phyloP scores from a whole-genome alignment of 2,329 filamentous ascomycete genomes.

The Graphilbum sp. region DNA sequence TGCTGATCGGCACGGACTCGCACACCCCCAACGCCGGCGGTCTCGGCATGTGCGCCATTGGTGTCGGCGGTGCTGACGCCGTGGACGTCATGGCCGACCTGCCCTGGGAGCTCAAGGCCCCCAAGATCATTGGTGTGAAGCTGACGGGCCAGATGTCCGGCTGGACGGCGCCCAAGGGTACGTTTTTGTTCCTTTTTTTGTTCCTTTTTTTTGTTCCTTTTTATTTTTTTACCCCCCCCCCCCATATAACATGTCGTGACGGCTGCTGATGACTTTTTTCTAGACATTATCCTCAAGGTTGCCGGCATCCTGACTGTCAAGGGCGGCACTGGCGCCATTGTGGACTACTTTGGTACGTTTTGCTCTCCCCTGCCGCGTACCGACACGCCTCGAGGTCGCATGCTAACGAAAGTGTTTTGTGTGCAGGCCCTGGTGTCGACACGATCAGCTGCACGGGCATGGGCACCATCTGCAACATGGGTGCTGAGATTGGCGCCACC shows the following conservation, averaged over 20 bases:
- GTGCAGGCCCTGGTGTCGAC: conserved; percentile 57
- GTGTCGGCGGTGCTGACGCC: conserved; percentile 94
- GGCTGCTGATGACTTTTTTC: conserved; percentile 1
- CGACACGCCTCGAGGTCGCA: no score
- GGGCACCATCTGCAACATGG: conserved; percentile 65
- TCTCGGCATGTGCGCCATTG: conserved; percentile 86
- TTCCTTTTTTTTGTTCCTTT: neutral
- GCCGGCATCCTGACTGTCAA: conserved; percentile 95
- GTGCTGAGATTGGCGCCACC: conserved; percentile 62
- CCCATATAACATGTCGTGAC: no score
- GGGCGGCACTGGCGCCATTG: conserved; percentile 85
- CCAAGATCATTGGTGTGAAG: conserved; percentile 91
- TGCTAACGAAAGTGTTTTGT: no score
- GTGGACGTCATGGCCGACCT: conserved; percentile 97
- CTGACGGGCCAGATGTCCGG: conserved; percentile 78
- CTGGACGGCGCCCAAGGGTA: conserved; percentile 88
- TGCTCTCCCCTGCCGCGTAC: no score
- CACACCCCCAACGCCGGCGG: conserved; percentile 96
- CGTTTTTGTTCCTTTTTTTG: conserved; percentile 14
- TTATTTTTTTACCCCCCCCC: no score
- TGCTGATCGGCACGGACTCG: conserved; percentile 89
- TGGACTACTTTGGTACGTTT: conserved; percentile 61
- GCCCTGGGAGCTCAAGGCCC: conserved; percentile 96
- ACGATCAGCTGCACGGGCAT: conserved; percentile 69
- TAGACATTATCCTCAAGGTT: conserved; percentile 93